phyloP scores from a whole-genome alignment of 352 stramenopile species.

The Plasmopara muralis region DNA sequence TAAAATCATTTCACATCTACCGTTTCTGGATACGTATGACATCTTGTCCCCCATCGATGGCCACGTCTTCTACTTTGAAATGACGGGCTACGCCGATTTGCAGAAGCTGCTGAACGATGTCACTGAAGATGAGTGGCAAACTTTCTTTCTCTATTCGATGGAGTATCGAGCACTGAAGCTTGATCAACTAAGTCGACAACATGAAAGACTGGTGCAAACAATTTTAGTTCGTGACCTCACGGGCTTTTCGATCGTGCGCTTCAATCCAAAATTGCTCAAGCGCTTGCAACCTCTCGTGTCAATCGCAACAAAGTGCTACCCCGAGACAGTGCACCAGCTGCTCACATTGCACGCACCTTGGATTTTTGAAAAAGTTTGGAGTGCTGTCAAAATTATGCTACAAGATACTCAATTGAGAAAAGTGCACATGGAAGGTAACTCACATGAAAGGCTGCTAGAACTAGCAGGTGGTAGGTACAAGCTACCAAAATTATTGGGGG shows the following conservation, averaged over 20 bases:
- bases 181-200: conserved; percentile 53
- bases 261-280: conserved; percentile 46
- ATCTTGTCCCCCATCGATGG: conserved; percentile 30
- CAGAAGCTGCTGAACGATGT: conserved; percentile 51
- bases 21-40: conserved; percentile 59
- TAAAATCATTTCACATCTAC: conserved; percentile 61
- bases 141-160: conserved; percentile 70
- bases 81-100: conserved; percentile 59
- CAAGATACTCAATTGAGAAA: conserved; percentile 61
- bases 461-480: conserved; percentile 43
- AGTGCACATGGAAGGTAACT: conserved; percentile 49
- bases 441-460: conserved; percentile 37
- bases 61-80: conserved; percentile 66
- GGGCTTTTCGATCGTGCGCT: conserved; percentile 55
- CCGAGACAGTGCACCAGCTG: conserved; percentile 48
- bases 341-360: conserved; percentile 57
- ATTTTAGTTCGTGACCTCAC: conserved; percentile 59
- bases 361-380: conserved; percentile 75
- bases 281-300: conserved; percentile 34
- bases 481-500: conserved; percentile 49
- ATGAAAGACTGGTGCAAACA: conserved; percentile 50
- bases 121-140: conserved; percentile 60
- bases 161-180: conserved; percentile 60
- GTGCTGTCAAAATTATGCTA: conserved; percentile 41
- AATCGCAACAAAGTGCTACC: conserved; percentile 59